Evolutionary conservation across 768 basidiomycete genomes (phyloP).

Genomic region (Cantharellus anzutake): DNA sequence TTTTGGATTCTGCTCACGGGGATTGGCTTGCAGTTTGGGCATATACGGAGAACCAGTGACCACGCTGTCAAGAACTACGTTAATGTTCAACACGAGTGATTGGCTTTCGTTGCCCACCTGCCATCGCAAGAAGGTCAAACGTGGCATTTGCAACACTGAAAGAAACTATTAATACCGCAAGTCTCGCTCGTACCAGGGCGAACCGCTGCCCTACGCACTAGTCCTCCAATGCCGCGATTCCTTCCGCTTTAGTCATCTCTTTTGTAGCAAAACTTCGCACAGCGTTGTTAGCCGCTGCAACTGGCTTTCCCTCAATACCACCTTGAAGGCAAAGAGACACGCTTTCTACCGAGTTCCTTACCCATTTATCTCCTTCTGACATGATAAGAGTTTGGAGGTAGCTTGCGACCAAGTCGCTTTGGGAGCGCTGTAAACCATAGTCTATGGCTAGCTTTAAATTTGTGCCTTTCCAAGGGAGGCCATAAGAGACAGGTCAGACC

Average conservation of each 20-base stretch:
- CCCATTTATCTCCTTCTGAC: conserved; percentile 89
- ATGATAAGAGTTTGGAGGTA: conserved; percentile 91
- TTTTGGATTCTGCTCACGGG: conserved; percentile 33
- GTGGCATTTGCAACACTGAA: conserved; percentile 74
- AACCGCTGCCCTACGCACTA: conserved; percentile 36
- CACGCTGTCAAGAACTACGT: conserved; percentile 39
- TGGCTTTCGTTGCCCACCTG: conserved; percentile 8
- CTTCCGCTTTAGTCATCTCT: conserved; percentile 57
- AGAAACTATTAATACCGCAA: neutral
- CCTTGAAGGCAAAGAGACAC: conserved; percentile 50
- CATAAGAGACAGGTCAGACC: neutral
- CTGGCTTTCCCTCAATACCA: conserved; percentile 47
- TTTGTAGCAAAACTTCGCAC: conserved; percentile 75
- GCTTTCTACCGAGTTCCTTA: conserved; percentile 48
- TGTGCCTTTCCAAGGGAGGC: conserved; percentile 26
- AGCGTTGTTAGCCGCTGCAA: conserved; percentile 50
- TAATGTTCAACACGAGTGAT: neutral
- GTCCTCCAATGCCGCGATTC: conserved; percentile 72
- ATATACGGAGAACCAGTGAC: neutral
- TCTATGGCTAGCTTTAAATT: conserved; percentile 89
- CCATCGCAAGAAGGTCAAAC: conserved; percentile 65
- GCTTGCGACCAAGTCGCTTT: conserved; percentile 73
- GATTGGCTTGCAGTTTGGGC: conserved; percentile 21
- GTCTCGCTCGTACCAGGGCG: neutral
- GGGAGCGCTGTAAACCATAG: conserved; percentile 60